phyloP scores from a whole-genome alignment of 139 green algal species.

The Eudorina sp. region DNA sequence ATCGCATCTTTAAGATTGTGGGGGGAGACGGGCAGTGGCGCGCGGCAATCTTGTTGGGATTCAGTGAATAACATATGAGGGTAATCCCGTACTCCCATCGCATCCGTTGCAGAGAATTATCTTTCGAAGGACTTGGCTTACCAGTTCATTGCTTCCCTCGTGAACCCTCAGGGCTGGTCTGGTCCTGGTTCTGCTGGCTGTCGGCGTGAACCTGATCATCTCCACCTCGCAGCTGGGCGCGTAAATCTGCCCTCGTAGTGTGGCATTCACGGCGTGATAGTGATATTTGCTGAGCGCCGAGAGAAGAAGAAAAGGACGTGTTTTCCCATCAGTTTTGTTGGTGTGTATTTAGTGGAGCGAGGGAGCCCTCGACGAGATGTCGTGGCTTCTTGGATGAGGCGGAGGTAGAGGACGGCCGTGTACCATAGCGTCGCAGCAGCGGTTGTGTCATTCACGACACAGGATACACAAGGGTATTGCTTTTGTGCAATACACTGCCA shows the following conservation, averaged over 20 bases:
- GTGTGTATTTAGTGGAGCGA: background rate
- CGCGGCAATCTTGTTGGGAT: too few species aligned
- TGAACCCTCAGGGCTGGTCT: conserved; percentile 69
- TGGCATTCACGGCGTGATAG: background rate
- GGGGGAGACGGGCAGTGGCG: too few species aligned
- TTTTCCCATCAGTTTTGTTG: conserved; percentile 9
- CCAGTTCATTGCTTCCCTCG: background rate
- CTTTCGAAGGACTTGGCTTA: too few species aligned
- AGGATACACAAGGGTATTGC: too few species aligned
- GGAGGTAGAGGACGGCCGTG: background rate
- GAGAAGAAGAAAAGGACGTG: background rate
- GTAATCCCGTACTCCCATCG: too few species aligned
- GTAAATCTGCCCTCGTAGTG: too few species aligned
- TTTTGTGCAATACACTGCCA: too few species aligned
- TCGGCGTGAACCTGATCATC: conserved; percentile 89
- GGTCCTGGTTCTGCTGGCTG: conserved; percentile 77
- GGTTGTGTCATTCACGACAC: too few species aligned
- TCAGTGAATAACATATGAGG: too few species aligned
- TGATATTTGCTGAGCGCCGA: background rate
- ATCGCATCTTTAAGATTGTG: too few species aligned
- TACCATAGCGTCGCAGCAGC: background rate
- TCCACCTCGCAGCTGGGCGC: conserved; percentile 78
- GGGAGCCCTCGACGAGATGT: background rate
- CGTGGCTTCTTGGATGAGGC: background rate
- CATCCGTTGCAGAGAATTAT: too few species aligned